These are phyloP conservation scores for Phialocephala sp. DNA, from an alignment of 2,329 filamentous ascomycete genomes.

Conservation along the genomic window DNA sequence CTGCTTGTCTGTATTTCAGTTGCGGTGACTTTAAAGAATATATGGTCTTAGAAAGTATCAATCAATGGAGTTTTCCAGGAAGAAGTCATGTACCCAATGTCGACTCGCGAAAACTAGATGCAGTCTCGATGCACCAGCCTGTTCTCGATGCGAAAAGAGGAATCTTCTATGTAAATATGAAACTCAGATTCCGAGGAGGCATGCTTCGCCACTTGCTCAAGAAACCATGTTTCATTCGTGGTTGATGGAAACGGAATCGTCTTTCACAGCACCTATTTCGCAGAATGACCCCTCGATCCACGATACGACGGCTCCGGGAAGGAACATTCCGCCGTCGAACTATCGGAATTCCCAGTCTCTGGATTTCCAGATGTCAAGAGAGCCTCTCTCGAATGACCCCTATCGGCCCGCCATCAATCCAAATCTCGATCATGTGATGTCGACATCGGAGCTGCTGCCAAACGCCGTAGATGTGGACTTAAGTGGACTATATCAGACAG, in stretches of 20 bases:
- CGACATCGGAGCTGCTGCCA: not conserved
- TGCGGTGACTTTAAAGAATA: not conserved
- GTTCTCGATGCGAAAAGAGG: slow-evolving; percentile 22
- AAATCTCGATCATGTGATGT: not conserved
- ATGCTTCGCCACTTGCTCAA: not conserved
- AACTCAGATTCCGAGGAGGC: not conserved
- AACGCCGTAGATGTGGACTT: not conserved
- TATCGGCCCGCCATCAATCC: not conserved
- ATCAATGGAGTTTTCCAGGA: slow-evolving; percentile 22
- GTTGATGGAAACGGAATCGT: slow-evolving; percentile 7
- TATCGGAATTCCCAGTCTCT: slow-evolving; percentile 13
- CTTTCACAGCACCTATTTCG: not conserved
- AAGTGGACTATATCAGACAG: not conserved
- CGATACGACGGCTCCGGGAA: not conserved
- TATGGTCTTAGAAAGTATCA: not conserved
- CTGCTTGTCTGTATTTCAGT: not conserved
- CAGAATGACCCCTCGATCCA: not conserved
- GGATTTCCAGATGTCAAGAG: slow-evolving; percentile 12
- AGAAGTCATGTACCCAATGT: slow-evolving; percentile 29
- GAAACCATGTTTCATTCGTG: slow-evolving; percentile 17
- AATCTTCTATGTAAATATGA: slow-evolving; percentile 27
- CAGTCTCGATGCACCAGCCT: slow-evolving; percentile 24
- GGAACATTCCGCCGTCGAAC: not conserved
- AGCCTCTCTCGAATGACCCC: not conserved
- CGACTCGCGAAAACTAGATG: slow-evolving; percentile 27